Evolutionary conservation across 768 basidiomycete genomes (phyloP).

Genomic region (Kwoniella bestiolae): DNA sequence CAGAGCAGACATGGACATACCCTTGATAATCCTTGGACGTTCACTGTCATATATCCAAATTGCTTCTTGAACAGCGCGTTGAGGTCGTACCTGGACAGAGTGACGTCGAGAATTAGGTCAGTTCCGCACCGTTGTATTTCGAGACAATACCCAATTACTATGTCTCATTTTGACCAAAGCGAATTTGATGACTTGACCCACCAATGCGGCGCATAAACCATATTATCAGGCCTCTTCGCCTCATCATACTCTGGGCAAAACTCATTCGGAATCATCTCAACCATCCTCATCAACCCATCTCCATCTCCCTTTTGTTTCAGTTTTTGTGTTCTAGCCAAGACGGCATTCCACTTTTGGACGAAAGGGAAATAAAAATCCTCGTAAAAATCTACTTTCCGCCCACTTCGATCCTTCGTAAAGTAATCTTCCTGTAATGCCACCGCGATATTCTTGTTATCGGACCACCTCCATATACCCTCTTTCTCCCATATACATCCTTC

Average conservation of each 20-base stretch:
- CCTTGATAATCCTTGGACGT: constrained; percentile 88
- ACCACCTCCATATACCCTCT: constrained; percentile 94
- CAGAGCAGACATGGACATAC: constrained; percentile 60
- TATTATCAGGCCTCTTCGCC: constrained; percentile 66
- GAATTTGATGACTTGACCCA: no score
- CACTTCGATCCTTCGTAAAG: constrained; percentile 71
- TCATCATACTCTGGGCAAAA: constrained; percentile 77
- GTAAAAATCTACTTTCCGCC: constrained; percentile 59
- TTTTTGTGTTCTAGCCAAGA: constrained; percentile 22
- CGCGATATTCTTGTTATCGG: constrained; percentile 66
- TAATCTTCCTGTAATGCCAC: constrained; percentile 83
- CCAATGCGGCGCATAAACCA: constrained; percentile 79
- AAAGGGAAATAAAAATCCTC: constrained; percentile 56
- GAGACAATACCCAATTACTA: no score
- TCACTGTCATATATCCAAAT: constrained; percentile 82
- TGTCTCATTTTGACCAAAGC: no score
- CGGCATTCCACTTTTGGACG: constrained; percentile 50
- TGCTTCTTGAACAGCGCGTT: constrained; percentile 82
- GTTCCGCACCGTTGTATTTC: background rate
- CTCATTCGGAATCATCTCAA: constrained; percentile 93
- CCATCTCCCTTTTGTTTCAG: constrained; percentile 17
- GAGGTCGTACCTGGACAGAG: constrained; percentile 77
- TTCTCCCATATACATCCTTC: constrained; percentile 82
- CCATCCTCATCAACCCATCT: constrained; percentile 37
- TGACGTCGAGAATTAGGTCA: constrained; percentile 1